Evolutionary conservation across 176 grass and related monocot species (phyloP), one percentile per base, ranked within the genome.

Genomic region (Juncus inflexus): DNA sequence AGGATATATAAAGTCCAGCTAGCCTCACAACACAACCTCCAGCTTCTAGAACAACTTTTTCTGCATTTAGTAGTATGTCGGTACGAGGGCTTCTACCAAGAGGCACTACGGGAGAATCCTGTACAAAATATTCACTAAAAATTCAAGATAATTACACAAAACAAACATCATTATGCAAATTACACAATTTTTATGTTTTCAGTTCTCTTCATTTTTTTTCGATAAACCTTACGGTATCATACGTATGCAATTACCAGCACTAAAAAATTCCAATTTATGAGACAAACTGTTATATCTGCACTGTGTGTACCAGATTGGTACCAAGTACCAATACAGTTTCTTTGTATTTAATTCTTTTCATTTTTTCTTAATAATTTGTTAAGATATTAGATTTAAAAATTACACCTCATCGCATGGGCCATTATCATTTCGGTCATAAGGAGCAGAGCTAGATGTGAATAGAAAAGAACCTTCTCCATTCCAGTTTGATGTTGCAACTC

Each of bases 1-100:
- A 90, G 87, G 92, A 91, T 96, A 96, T 96, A 61, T 91, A 91
- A 78, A 96, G 87, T 50, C 92, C 92, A 83, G 74, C 82, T 60
- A 96, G 87, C 66, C 92, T 86, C 50, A 96, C 35, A 55, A 88
- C 81, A 76, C 84, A 83, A 50, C 91, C 91, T 67, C 87, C 87
- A 83, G 76, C 66, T 40, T 77, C 79, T 37, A 96, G 70, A 69
- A 83, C 76, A 73, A 70, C 74, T 62, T 86, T 85, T 85, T 96
- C 91, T 66, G 87, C 84, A 76, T 83, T 96, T 73, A 91, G 59
- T 79, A 96, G 87, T 45, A 83, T 62, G 16, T 96, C 87, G 3
- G 79, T 88, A 52, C 87, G 84, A 67, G 76, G 79, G 54, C 79
- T 91, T 49, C 67, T 80, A 74, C 92, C 87, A 83, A 86, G 67